A percentile compares a stretch with the other conserved stretches of the same genome.
These are phyloP conservation scores for Candida tropicalis DNA, from an alignment of 1,139 yeast genomes.

Conservation along the genomic window DNA sequence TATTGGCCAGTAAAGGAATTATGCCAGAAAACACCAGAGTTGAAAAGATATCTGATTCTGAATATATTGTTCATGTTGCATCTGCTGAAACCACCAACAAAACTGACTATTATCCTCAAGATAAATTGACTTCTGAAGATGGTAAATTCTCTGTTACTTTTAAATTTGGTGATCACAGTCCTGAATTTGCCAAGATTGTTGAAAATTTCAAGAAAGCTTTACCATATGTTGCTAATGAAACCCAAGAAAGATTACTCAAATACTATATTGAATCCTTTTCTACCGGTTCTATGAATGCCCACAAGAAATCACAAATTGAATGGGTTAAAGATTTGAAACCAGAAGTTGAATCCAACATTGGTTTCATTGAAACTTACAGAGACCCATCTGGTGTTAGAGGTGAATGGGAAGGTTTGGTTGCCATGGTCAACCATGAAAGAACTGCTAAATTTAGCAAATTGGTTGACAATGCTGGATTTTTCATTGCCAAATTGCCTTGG, in stretches of 20 bases:
- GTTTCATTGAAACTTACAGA: constrained; percentile 89
- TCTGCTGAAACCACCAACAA: constrained; percentile 51
- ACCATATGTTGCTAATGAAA: constrained; percentile 70
- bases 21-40: constrained; percentile 86
- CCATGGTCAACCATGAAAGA: constrained; percentile 88
- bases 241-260: constrained; percentile 64
- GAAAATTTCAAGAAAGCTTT: constrained; percentile 58
- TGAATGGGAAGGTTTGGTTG: constrained; percentile 92
- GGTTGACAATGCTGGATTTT: constrained; percentile 66
- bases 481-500: constrained; percentile 78
- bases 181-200: constrained; percentile 63
- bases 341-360: constrained; percentile 80
- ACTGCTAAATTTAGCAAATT: constrained; percentile 76
- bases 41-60: constrained; percentile 45
- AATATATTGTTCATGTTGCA: constrained; percentile 63
- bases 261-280: constrained; percentile 69
- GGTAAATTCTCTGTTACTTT: constrained; percentile 46
- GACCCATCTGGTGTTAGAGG: constrained; percentile 93
- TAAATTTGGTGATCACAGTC: constrained; percentile 74
- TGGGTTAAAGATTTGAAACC: constrained; percentile 93
- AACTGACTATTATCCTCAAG: constrained; percentile 43
- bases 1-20: constrained; percentile 61
- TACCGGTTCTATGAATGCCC: constrained; percentile 85
- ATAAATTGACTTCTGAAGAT: constrained; percentile 23
- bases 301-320: constrained; percentile 77